Evolutionary conservation across 805 yeast genomes (phyloP), one percentile per base, ranked within the genome.

Genomic region (Candida methanosorbosa): DNA sequence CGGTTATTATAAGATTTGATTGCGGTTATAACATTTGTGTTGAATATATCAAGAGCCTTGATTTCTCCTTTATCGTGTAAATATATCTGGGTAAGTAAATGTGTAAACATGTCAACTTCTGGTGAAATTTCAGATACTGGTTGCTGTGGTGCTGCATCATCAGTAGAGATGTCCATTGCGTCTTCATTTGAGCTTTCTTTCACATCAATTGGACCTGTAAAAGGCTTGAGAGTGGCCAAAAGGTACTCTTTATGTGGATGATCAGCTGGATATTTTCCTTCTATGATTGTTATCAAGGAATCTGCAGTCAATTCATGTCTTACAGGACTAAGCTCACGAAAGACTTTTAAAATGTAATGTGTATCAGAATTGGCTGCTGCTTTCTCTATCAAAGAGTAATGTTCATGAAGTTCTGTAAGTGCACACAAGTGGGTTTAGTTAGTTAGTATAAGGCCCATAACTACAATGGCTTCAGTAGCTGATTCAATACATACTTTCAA

Each of bases 281-380:
- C 63, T 31, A 87, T 64, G 25, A 82, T 60, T n/a, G 63, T 53
- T 8, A 73, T 59, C 39, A 92, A 64, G 9, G 74, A 66, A 12
- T 64, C 69, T 11, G 66, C 66, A 36, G 68, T 70, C 41, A 88
- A 61, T 27, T 71, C 66, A 38, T 78, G 71, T 61, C 97, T 76
- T 42, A 90, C 64, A 2, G 76, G 65, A 7, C 88, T 83, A 48
- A 88, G 66, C 42, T 85, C 94, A 42, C 95, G 78, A 43, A 92
- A 72, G 17, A 85, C 88, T 52, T 82, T 83, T 57, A 90, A 72
- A 30, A 92, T 75, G 59, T 81, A 84, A 44, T 97, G 75, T 45
- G 94, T 84, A 58, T 92, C 98, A 54, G 78, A 76, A 36, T 76
- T 75, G 30, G 30, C 58, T 36, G 52, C 57, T 46, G 56, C 68